Percentiles rank a stretch among this genome's conserved stretches.
Evolutionary conservation across 768 basidiomycete genomes (phyloP).

Genomic region (Russula ochroleuca): DNA sequence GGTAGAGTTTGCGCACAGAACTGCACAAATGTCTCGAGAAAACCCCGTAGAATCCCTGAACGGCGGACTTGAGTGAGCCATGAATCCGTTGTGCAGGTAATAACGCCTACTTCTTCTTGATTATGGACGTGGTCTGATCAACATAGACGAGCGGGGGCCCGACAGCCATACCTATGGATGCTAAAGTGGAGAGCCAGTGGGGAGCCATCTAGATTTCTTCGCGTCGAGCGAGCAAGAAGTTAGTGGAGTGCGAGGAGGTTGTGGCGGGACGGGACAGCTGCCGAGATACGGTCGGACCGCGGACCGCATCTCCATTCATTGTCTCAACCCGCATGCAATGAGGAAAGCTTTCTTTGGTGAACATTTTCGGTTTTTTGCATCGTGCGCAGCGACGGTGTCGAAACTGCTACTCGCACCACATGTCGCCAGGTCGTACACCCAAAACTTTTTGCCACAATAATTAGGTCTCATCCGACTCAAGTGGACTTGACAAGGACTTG

Average conservation of each 20-base stretch:
- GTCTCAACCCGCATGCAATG: background rate
- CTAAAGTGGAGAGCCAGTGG: conserved; percentile 62
- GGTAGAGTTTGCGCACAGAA: conserved; percentile 47
- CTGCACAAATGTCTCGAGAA: conserved; percentile 81
- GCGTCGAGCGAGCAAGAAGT: background rate
- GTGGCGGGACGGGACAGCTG: no score
- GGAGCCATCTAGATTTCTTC: conserved; percentile 35
- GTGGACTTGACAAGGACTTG: background rate
- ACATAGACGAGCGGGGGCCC: conserved; percentile 82
- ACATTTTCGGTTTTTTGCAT: background rate
- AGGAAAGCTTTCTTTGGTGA: background rate
- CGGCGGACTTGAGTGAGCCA: conserved; percentile 13
- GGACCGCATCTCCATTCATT: no score
- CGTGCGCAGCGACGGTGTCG: background rate
- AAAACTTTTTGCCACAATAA: background rate
- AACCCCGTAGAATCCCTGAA: conserved; percentile 79
- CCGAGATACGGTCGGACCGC: no score
- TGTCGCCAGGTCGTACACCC: background rate
- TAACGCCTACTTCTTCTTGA: conserved; percentile 58
- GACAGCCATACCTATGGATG: conserved; percentile 79
- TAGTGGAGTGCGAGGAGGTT: no score
- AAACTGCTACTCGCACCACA: background rate
- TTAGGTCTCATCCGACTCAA: background rate
- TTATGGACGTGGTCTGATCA: conserved; percentile 78
- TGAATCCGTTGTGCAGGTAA: conserved; percentile 6